Conservation (phyloP, 208 protist genomes). For the Acanthamoeba lenticulata region DNA sequence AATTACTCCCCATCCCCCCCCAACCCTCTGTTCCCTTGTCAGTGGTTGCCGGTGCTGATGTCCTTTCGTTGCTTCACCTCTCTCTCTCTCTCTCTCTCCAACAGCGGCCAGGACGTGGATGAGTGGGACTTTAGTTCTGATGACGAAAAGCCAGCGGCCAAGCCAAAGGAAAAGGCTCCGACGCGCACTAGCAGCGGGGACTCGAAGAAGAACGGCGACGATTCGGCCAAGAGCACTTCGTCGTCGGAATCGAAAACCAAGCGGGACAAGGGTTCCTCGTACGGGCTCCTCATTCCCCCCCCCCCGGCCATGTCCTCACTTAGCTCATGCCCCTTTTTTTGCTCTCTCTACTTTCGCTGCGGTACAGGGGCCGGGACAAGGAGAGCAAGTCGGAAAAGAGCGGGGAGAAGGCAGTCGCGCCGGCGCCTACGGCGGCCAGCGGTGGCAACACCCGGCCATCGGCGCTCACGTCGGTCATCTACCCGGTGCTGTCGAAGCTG, state of each 20-base stretch:
- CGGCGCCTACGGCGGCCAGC: neutral
- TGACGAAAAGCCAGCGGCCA: conserved; percentile 7
- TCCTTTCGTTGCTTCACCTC: neutral
- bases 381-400: neutral
- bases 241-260: neutral
- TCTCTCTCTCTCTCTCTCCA: neutral
- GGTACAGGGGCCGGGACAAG: neutral
- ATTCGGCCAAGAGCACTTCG: neutral
- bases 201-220: conserved; percentile 5
- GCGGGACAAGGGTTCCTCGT: neutral
- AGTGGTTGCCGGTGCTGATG: neutral
- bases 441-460: conserved; percentile 56
- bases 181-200: neutral
- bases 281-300: neutral
- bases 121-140: conserved; percentile 31
- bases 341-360: neutral
- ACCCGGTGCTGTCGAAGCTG: conserved; percentile 76
- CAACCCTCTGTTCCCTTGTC: neutral
- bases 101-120: neutral
- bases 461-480: conserved; percentile 76
- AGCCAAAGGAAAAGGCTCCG: conserved; percentile 32
- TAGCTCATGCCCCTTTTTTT: neutral
- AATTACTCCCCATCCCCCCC: neutral
- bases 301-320: neutral
- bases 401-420: neutral